Base-by-base conservation (phyloP, 768 basidiomycete species). In the Podaxis sp. region DNA sequence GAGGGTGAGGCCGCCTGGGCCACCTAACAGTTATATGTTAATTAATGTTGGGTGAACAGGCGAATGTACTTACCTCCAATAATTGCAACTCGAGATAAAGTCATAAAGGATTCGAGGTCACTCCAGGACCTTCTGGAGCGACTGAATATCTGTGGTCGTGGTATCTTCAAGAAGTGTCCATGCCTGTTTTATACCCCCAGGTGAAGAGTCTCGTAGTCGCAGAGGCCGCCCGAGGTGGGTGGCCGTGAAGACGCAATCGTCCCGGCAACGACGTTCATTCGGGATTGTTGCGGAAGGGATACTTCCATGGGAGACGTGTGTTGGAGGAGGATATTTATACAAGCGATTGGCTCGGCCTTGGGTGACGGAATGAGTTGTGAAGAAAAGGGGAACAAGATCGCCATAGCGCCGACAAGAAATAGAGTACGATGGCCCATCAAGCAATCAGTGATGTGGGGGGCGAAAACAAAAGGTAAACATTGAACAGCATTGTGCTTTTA, bases 1-100 rank as follows among this genome's bases (percentile, higher is more conserved):
- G 24, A 74, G 69, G 12, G 67, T 72, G 46, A 74, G 67, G 24
- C 73, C 73, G 11, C 64, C 66, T 11, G 68, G 70, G 19, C 71
- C 70, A n/a, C 66, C 70, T 63, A 39, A 68, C 13, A 9, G 30
- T 38, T 33, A 19, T 40, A 36, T 53, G 17, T 44, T 61, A 38
- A 28, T 19, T 11, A 28, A 39, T 9, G 5, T 2, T 11, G 40
- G 24, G 15, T 26, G 17, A 13, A 33, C 13, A 11, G 30, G 33
- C 11, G 22, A n/a, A 28, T 13, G 8, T 28, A n/a, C 30, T 17
- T 12, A 59, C 57, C 57, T 8, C 57, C 57, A n/a, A 59, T 33
- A 2, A 59, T 59, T 51, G 57, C 57, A 11, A 59, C 49, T 49
- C 46, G 44, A 11, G 57, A 26, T 36, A 49, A 49, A 8, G 44